Base-by-base conservation (phyloP, 2,329 filamentous ascomycete species). In the Coniochaeta sp. region DNA sequence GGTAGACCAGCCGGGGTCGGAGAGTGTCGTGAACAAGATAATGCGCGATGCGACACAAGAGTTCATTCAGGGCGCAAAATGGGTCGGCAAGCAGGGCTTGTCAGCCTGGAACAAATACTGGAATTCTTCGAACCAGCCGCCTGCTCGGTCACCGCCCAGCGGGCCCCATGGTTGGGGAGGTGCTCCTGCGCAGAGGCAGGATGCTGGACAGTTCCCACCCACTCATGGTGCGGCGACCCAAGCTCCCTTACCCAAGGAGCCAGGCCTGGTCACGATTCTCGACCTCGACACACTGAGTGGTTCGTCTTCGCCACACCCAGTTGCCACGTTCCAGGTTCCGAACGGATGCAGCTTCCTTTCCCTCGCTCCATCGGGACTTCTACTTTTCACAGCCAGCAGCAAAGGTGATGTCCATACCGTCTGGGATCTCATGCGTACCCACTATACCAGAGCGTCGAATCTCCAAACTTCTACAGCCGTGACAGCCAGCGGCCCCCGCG, bases 371-470 rank as follows among this genome's bases (percentile, higher is more conserved):
- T 82, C 81, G 6, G 88, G 87, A 0, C 67, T 91, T 24, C 82
- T 81, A 49, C 74, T 95, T 10, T 86, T 94, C 67, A 91, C 87
- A 0, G 86, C 87, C 6, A 92, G 87, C 67, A 86, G 78, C 61
- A 91, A 91, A 65, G 89, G 89, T n/a, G 89, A 95, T 61, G 79
- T 89, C 6, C 86, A 91, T 62, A 87, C 83, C 7, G 82, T 92
- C 1, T 94, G 89, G 89, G 88, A 92, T 64, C 68, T 94, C 52
- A 80, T 89, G 69, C 77, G 78, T 38, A 74, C 82, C 46, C 82
- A 85, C 62, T 72, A 81, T 64, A 82, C 79, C 40, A 84, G 80
- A 59, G 78, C 78, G 7, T 85, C 81, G 3, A 74, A 78, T 18
- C 66, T 85, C 16, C 82, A 84, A 60, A 70, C 72, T 35, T 65